phyloP scores from a whole-genome alignment of 306 rosid species.

The Arachis stenosperma region DNA sequence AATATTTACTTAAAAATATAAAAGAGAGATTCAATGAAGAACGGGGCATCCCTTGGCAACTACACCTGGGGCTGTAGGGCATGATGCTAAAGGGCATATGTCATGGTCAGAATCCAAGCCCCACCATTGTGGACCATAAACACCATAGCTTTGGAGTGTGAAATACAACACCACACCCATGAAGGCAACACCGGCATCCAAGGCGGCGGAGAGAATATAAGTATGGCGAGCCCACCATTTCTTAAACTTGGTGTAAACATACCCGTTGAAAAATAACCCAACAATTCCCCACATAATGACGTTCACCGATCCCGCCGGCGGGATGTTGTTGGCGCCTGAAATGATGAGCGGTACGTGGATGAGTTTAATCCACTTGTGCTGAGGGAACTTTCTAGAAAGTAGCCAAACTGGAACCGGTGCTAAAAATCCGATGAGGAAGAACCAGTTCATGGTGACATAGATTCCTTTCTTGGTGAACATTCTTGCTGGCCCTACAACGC shows the following conservation, averaged over 20 bases:
- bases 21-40: not conserved
- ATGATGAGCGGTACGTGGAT: conserved; percentile 48
- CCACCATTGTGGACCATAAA: too few species aligned
- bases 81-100: too few species aligned
- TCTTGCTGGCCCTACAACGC: conserved; percentile 62
- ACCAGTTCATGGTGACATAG: conserved; percentile 58
- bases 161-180: conserved; percentile 40
- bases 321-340: not conserved
- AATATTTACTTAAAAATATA: too few species aligned
- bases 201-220: conserved; percentile 57
- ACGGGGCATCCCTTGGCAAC: too few species aligned
- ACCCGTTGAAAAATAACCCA: conserved; percentile 57
- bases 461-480: conserved; percentile 53
- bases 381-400: conserved; percentile 46
- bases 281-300: conserved; percentile 48
- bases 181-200: conserved; percentile 65
- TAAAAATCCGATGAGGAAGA: conserved; percentile 61
- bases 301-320: conserved; percentile 49
- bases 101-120: too few species aligned
- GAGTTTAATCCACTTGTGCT: conserved; percentile 51
- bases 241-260: conserved; percentile 42
- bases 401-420: conserved; percentile 63
- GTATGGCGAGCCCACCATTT: conserved; percentile 64
- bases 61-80: too few species aligned
- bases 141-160: too few species aligned